These are phyloP conservation scores for Hypomyces rosellus DNA, from an alignment of 2,329 filamentous ascomycete species.

Conservation along the genomic window DNA sequence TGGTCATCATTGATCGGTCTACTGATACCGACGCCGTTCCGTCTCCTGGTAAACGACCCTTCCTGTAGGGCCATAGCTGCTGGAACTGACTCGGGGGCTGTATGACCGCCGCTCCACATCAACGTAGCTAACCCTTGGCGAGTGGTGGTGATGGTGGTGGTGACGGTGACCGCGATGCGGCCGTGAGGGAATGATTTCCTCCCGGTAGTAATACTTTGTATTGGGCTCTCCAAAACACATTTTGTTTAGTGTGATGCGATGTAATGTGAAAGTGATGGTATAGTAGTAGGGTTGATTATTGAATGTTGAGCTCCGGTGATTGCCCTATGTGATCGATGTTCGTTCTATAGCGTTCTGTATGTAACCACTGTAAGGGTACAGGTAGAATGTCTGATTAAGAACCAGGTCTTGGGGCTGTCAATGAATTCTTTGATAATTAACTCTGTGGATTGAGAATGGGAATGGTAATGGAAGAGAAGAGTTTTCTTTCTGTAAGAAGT, in stretches of 20 bases:
- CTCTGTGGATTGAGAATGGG: no score
- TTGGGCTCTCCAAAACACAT: constrained; percentile 47
- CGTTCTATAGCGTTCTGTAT: no score
- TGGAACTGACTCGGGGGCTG: constrained; percentile 34
- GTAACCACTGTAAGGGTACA: no score
- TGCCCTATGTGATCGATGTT: no score
- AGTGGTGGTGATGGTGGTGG: constrained; percentile 29
- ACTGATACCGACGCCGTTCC: constrained; percentile 27
- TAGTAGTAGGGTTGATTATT: no score
- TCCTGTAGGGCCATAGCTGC: constrained; percentile 5
- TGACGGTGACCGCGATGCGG: constrained; percentile 30
- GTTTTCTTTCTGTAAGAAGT: no score
- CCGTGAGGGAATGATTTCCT: constrained; percentile 45
- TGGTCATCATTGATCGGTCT: background rate
- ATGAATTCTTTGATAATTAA: no score
- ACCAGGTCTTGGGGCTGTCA: no score
- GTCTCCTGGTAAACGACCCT: constrained; percentile 36
- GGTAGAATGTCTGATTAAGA: no score
- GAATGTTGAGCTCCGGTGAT: no score
- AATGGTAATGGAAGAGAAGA: no score
- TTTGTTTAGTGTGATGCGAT: constrained; percentile 2
- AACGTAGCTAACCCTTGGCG: constrained; percentile 38
- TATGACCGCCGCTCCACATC: constrained; percentile 29
- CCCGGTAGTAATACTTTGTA: constrained; percentile 49
- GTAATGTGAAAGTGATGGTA: background rate